These are phyloP conservation scores for Amylocystis lapponica DNA, from an alignment of 768 basidiomycete genomes.

Conservation along the genomic window DNA sequence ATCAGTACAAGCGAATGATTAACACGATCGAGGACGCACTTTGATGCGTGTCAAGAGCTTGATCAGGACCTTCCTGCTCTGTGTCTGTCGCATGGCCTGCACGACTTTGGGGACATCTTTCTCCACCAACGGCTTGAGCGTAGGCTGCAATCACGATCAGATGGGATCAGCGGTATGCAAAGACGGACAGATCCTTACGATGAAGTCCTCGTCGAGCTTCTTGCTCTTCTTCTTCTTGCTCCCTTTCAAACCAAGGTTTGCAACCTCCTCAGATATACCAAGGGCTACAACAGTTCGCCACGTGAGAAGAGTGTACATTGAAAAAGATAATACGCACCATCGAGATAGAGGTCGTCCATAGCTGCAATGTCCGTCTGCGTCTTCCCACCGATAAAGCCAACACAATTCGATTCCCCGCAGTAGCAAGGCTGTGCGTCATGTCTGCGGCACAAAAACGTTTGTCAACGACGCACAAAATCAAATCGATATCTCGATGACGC, in stretches of 20 bases:
- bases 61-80: constrained; percentile 72
- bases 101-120: constrained; percentile 89
- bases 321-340: constrained; percentile 47
- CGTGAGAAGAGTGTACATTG: constrained; percentile 1
- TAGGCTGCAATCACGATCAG: constrained; percentile 46
- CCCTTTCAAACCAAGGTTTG: constrained; percentile 78
- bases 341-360: constrained; percentile 93
- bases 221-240: constrained; percentile 83
- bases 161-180: not conserved
- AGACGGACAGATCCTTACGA: constrained; percentile 40
- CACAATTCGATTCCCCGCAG: constrained; percentile 93
- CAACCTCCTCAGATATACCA: constrained; percentile 90
- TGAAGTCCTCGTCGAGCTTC: constrained; percentile 93
- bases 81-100: constrained; percentile 85
- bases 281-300: constrained; percentile 52
- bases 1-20: not conserved
- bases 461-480: not conserved
- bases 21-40: constrained; percentile 32
- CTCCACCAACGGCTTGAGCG: constrained; percentile 64
- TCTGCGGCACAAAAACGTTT: constrained; percentile 31
- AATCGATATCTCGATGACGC: constrained; percentile 15
- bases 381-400: constrained; percentile 96
- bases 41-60: constrained; percentile 84
- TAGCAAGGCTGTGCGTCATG: constrained; percentile 94
- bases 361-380: constrained; percentile 94